Evolutionary conservation across 176 grass and related monocot genomes (phyloP).

Genomic region (Carex scoparia): DNA sequence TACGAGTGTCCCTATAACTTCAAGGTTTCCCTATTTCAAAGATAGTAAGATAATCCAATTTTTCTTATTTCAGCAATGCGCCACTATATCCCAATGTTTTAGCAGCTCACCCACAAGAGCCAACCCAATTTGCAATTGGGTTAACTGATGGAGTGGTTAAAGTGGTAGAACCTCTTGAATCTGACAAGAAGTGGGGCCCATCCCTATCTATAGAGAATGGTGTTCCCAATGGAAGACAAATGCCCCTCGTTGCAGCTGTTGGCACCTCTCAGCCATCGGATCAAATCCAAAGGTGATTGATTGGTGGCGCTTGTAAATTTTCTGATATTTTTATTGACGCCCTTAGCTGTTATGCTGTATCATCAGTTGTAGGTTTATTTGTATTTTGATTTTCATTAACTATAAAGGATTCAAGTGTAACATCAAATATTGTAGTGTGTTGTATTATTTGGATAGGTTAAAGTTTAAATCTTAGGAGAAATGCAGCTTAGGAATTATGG

Average conservation of each 20-base stretch:
- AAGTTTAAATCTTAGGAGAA: conserved; percentile 14
- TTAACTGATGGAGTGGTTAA: conserved; percentile 76
- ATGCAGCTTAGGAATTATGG: conserved; percentile 5
- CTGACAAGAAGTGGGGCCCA: conserved; percentile 69
- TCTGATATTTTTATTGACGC: conserved; percentile 24
- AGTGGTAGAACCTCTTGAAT: conserved; percentile 79
- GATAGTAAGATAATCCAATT: conserved; percentile 17
- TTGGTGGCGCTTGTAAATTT: conserved; percentile 32
- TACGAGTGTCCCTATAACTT: conserved; percentile 36
- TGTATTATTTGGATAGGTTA: conserved; percentile 20
- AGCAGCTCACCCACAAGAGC: conserved; percentile 69
- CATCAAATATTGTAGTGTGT: conserved; percentile 17
- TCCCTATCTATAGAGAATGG: conserved; percentile 51
- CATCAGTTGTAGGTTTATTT: conserved; percentile 11
- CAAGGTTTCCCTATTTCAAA: neutral
- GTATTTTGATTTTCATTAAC: conserved; percentile 19
- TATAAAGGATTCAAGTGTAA: conserved; percentile 14
- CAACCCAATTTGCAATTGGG: conserved; percentile 89
- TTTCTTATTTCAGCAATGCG: conserved; percentile 59
- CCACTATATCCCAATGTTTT: conserved; percentile 49
- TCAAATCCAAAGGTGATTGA: conserved; percentile 67
- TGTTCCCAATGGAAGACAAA: conserved; percentile 47
- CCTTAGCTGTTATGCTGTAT: conserved; percentile 14
- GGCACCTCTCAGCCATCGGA: conserved; percentile 49
- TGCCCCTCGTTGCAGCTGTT: conserved; percentile 37